phyloP scores from a whole-genome alignment of 768 basidiomycete species.

The Leccinellum luteum region DNA sequence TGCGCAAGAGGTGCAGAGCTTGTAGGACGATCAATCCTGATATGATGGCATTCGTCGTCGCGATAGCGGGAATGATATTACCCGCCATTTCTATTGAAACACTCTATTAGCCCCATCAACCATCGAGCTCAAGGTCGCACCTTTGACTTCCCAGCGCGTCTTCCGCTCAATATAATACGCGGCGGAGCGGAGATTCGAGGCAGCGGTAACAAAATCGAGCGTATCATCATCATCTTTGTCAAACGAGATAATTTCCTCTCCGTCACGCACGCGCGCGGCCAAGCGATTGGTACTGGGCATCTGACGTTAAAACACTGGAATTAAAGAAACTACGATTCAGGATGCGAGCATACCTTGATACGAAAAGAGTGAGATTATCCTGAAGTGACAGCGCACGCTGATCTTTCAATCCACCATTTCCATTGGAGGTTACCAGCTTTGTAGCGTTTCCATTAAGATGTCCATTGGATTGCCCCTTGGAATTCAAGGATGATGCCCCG shows the following conservation, averaged over 20 bases:
- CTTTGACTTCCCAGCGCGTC: constrained; percentile 97
- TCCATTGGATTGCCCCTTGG: constrained; percentile 29
- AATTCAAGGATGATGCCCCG: constrained; percentile 8
- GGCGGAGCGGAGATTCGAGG: constrained; percentile 87
- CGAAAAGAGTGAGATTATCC: constrained; percentile 82
- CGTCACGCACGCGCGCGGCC: constrained; percentile 59
- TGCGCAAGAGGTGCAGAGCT: constrained; percentile 78
- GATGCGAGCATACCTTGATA: constrained; percentile 63
- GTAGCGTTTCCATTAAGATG: constrained; percentile 13
- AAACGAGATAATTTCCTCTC: constrained; percentile 76
- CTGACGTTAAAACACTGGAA: constrained; percentile 6
- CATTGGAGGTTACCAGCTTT: constrained; percentile 7
- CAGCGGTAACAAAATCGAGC: constrained; percentile 93
- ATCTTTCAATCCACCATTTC: constrained; percentile 60
- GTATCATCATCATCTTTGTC: constrained; percentile 99
- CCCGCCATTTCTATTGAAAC: constrained; percentile 86
- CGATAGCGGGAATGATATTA: constrained; percentile 99
- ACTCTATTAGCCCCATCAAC: not conserved
- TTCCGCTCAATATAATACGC: constrained; percentile 88
- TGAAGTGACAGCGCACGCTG: constrained; percentile 73
- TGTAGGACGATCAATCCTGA: constrained; percentile 94
- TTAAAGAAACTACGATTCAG: not conserved
- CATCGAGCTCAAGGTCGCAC: constrained; percentile 35
- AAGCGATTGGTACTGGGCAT: constrained; percentile 71
- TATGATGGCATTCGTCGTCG: constrained; percentile 97